Conservation (phyloP, 2,329 filamentous ascomycete species). For the Cytospora mali region DNA sequence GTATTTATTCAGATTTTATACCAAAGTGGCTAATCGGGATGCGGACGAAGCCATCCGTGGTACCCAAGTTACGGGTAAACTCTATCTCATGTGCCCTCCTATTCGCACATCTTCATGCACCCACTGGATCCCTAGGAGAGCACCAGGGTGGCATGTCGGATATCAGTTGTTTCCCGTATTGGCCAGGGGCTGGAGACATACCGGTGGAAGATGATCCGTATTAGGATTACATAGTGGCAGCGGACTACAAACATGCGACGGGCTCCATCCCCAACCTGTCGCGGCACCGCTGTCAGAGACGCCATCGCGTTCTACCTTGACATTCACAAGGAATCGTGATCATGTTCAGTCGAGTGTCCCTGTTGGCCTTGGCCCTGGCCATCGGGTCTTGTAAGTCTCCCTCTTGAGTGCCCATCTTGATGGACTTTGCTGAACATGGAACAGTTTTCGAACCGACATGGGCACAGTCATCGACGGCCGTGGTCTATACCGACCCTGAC, state of each 20-base stretch:
- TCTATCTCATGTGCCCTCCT: slow-evolving; percentile 3
- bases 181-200: slow-evolving; percentile 2
- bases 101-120: slow-evolving; percentile 10
- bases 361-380: slow-evolving; percentile 15
- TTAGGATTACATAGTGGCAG: slow-evolving; percentile 9
- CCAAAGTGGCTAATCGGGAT: slow-evolving; percentile 12
- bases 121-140: slow-evolving; percentile 2
- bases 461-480: slow-evolving; percentile 34
- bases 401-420: neutral
- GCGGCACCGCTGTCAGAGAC: neutral
- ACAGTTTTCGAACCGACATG: slow-evolving; percentile 15
- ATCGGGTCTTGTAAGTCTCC: slow-evolving; percentile 14
- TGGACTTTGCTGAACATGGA: neutral
- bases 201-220: slow-evolving; percentile 3
- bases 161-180: slow-evolving; percentile 1
- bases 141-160: neutral
- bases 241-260: neutral
- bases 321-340: slow-evolving; percentile 14
- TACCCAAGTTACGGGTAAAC: slow-evolving; percentile 9
- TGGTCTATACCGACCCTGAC: slow-evolving; percentile 46
- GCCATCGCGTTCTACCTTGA: slow-evolving; percentile 2
- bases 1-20: neutral
- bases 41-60: slow-evolving; percentile 18
- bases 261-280: slow-evolving; percentile 1
- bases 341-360: slow-evolving; percentile 10